Base-by-base conservation (phyloP, 202 grass and related monocot species). In the Panicum virgatum region DNA sequence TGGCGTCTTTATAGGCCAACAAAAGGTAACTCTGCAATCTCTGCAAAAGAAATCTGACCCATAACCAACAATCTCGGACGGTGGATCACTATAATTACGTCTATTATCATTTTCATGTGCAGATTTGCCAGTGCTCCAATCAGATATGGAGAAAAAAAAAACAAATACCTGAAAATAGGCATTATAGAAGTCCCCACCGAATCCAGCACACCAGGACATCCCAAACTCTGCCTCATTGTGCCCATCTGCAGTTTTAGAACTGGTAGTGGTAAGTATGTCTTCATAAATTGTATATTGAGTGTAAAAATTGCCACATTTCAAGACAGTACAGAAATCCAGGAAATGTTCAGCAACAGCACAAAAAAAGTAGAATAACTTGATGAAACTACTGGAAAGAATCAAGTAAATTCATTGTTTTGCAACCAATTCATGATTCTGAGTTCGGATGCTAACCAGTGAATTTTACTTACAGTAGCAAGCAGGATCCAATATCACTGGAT, bases 151-250 rank as follows among this genome's bases (percentile, higher is more conserved):
- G 64, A 4, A 56, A 71, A 27, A 53, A 19, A 10, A 45, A 67
- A 65, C 16, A 29, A 29, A 36, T 89, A 93, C 90, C 90, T 91
- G 69, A 62, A 91, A 97, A 86, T 89, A 97, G 19, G 94, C 84
- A 53, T 76, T 77, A 65, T 96, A 93, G 69, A 96, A 96, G 34
- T 72, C 83, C 65, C 82, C 86, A n/a, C 90, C 54, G 15, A 89
- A 93, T 77, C 93, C 88, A 71, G 93, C 90, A 62, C 93, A 91
- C 93, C 93, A 97, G 51, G 86, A 97, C 90, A 97, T 97, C 71
- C 93, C 86, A 86, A 97, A 97, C 74, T 97, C 86, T 81, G 88
- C 88, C 80, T 97, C 93, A 27, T 91, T 89, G 52, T 97, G 88
- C 22, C 90, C 93, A 88, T 93, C 93, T 91, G 73, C 50, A 71